These are phyloP conservation scores for Polygonum aviculare DNA, from an alignment of 148 eudicot genomes.

Conservation along the genomic window DNA sequence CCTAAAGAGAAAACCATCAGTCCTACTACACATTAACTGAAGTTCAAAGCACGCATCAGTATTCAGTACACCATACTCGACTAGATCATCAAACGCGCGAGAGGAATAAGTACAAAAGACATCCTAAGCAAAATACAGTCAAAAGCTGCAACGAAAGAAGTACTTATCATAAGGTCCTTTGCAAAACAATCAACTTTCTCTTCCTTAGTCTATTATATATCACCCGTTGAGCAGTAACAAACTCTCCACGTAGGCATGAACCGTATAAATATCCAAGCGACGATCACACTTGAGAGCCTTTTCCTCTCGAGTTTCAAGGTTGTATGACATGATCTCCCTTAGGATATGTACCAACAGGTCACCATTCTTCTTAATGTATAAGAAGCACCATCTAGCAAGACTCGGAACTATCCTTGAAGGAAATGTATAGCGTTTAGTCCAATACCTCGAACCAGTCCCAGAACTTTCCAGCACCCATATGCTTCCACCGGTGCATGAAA, in stretches of 20 bases:
- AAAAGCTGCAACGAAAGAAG: background rate
- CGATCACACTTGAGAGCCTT: background rate
- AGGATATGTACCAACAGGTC: background rate
- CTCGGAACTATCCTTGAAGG: background rate
- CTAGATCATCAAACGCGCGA: too few species aligned
- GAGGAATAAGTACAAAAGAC: background rate
- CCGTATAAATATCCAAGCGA: background rate
- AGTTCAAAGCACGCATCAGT: too few species aligned
- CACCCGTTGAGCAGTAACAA: background rate
- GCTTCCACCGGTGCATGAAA: background rate
- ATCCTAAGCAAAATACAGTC: background rate
- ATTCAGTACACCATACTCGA: too few species aligned
- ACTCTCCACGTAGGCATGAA: background rate
- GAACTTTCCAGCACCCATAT: slow-evolving; percentile 1
- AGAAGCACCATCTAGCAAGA: background rate
- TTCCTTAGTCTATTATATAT: too few species aligned
- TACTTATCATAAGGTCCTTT: background rate
- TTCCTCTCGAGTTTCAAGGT: background rate
- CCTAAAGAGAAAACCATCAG: background rate
- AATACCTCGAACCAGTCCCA: background rate
- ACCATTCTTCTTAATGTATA: background rate
- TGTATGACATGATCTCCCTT: background rate
- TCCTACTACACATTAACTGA: too few species aligned
- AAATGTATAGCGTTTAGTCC: background rate
- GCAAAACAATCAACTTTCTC: background rate